Evolutionary conservation across 192 early-diverging fungal species (phyloP).

Genomic region (Gorgonomyces haynaldii): DNA sequence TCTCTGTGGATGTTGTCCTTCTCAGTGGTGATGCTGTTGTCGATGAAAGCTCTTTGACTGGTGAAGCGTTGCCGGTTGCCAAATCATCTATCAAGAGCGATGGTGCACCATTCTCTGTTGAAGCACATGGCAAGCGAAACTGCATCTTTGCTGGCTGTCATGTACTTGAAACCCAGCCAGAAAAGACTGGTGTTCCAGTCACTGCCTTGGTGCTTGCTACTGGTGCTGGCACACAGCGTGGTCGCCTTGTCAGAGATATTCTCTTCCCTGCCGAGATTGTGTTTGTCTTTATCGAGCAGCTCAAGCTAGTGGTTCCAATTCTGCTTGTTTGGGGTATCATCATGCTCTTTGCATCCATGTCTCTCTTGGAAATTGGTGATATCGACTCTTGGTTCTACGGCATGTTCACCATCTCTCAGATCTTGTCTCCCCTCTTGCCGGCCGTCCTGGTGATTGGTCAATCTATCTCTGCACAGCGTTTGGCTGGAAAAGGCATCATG

Average conservation of each 20-base stretch:
- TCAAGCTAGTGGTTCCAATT: slow-evolving; percentile 55
- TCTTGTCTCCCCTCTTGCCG: slow-evolving; percentile 57
- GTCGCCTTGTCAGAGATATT: slow-evolving; percentile 62
- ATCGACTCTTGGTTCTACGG: slow-evolving; percentile 65
- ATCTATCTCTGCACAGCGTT: slow-evolving; percentile 51
- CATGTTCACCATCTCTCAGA: slow-evolving; percentile 59
- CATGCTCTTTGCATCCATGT: slow-evolving; percentile 21
- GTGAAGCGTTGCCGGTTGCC: slow-evolving; percentile 67
- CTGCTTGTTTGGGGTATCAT: slow-evolving; percentile 57
- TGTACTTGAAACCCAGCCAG: slow-evolving; percentile 43
- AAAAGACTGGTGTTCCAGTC: slow-evolving; percentile 15
- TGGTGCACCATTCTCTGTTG: slow-evolving; percentile 13
- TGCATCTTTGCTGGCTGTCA: slow-evolving; percentile 58
- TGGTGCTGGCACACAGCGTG: slow-evolving; percentile 56
- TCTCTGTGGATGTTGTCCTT: slow-evolving; percentile 61
- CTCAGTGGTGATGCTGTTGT: slow-evolving; percentile 58
- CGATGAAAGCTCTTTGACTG: slow-evolving; percentile 65
- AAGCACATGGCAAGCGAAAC: slow-evolving; percentile 32
- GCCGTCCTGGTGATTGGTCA: slow-evolving; percentile 67
- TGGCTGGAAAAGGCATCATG: slow-evolving; percentile 50
- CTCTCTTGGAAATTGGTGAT: slow-evolving; percentile 22
- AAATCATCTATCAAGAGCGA: slow-evolving; percentile 59
- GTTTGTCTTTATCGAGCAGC: slow-evolving; percentile 71
- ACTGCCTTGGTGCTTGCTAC: slow-evolving; percentile 54
- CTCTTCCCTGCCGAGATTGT: slow-evolving; percentile 56